These are phyloP conservation scores for Dryas drummondii DNA, from an alignment of 306 rosid species.

Conservation along the genomic window DNA sequence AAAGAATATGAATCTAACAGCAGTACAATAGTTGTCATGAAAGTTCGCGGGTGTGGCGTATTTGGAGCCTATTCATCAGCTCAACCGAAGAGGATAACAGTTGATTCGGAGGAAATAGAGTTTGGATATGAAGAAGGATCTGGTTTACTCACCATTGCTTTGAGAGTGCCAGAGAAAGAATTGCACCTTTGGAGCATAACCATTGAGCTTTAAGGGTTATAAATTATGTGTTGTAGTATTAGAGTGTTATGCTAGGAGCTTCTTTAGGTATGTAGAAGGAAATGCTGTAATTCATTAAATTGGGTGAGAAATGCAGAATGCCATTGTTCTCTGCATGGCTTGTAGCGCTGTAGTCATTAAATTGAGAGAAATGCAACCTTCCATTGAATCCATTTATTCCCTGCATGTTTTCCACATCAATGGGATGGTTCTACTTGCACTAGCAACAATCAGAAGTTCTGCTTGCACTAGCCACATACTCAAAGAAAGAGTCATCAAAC, in stretches of 20 bases:
- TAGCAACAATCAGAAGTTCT: too few relatives aligned
- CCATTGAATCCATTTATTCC: background rate
- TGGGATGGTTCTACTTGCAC: too few relatives aligned
- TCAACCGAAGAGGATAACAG: slow-evolving; percentile 45
- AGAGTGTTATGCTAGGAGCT: background rate
- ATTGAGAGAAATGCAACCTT: background rate
- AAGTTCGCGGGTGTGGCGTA: slow-evolving; percentile 58
- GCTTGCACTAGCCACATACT: too few relatives aligned
- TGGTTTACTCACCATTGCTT: slow-evolving; percentile 52
- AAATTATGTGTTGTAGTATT: background rate
- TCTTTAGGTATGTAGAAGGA: background rate
- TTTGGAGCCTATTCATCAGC: slow-evolving; percentile 75
- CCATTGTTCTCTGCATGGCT: slow-evolving; percentile 3
- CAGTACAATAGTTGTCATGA: slow-evolving; percentile 34
- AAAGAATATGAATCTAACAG: slow-evolving; percentile 40
- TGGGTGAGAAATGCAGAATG: slow-evolving; percentile 2
- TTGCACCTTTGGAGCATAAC: slow-evolving; percentile 60
- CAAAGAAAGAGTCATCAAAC: too few relatives aligned
- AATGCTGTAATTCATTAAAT: background rate
- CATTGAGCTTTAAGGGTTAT: slow-evolving; percentile 25
- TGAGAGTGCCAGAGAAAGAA: slow-evolving; percentile 60
- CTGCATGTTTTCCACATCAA: too few relatives aligned
- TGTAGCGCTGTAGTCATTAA: background rate
- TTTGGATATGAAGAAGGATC: slow-evolving; percentile 53
- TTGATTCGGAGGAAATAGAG: slow-evolving; percentile 53